Percentiles rank a stretch among this genome's conserved stretches.
phyloP scores from a whole-genome alignment of 2,329 filamentous ascomycete genomes.

The Didymella lethalis region DNA sequence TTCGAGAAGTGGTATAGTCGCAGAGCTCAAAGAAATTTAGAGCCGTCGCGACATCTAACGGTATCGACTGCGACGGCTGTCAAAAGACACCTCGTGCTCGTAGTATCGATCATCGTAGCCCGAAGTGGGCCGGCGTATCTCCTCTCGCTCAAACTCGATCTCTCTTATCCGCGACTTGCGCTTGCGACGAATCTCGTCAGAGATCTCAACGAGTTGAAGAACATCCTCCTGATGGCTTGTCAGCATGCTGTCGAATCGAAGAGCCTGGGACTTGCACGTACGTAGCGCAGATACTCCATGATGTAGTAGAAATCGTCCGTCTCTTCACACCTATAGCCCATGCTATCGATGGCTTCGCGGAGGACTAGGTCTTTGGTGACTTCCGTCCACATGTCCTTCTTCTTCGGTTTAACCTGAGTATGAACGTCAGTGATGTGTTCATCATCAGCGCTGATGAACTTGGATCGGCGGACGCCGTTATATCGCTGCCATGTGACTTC shows the following conservation, averaged over 20 bases:
- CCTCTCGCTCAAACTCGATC: slow-evolving; percentile 67
- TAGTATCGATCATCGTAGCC: slow-evolving; percentile 70
- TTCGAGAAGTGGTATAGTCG: slow-evolving; percentile 3
- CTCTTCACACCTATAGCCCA: slow-evolving; percentile 90
- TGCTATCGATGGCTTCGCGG: slow-evolving; percentile 82
- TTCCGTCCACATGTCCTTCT: slow-evolving; percentile 84
- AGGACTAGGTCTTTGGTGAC: slow-evolving; percentile 92
- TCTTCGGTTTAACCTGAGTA: slow-evolving; percentile 49
- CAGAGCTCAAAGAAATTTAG: slow-evolving; percentile 4
- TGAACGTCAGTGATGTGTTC: slow-evolving; percentile 56
- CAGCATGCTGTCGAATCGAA: slow-evolving; percentile 10
- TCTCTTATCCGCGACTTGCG: slow-evolving; percentile 66
- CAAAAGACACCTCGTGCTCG: slow-evolving; percentile 73
- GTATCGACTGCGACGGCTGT: slow-evolving; percentile 55
- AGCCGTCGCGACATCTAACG: slow-evolving; percentile 36
- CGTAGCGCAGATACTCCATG: slow-evolving; percentile 87
- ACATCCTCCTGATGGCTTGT: slow-evolving; percentile 76
- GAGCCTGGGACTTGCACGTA: slow-evolving; percentile 61
- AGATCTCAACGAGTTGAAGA: slow-evolving; percentile 79
- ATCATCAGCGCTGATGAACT: slow-evolving; percentile 74
- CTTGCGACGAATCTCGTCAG: slow-evolving; percentile 79
- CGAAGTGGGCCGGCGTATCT: slow-evolving; percentile 57
- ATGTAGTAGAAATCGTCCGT: slow-evolving; percentile 90
- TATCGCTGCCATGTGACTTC: slow-evolving; percentile 83
- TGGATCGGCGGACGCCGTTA: slow-evolving; percentile 76